These are phyloP conservation scores for Buddleja alternifolia DNA, from an alignment of 257 asterid genomes.

Conservation along the genomic window DNA sequence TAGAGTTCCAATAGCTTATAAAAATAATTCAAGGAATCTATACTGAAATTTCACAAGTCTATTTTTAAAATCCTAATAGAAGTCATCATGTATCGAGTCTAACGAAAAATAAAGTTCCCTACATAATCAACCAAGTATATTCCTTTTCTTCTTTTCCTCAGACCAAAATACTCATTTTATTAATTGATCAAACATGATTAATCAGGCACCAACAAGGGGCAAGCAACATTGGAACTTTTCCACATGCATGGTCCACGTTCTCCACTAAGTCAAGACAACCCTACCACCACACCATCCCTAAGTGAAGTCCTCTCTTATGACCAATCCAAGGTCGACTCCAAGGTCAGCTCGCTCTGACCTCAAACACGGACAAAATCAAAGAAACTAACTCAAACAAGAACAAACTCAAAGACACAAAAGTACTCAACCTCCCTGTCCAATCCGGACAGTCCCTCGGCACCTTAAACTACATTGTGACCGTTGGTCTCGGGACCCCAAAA, in stretches of 20 bases:
- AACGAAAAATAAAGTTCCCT: no score
- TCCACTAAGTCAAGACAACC: conserved; percentile 18
- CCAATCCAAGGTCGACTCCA: conserved; percentile 52
- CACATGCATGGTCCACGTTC: conserved; percentile 69
- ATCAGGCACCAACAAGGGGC: conserved; percentile 51
- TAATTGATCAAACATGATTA: neutral
- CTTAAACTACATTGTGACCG: conserved; percentile 61
- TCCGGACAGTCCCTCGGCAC: conserved; percentile 55
- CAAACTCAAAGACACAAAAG: conserved; percentile 27
- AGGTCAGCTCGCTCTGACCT: conserved; percentile 29
- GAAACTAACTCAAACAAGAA: neutral
- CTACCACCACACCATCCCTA: conserved; percentile 31
- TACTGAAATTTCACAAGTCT: no score
- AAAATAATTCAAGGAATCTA: no score
- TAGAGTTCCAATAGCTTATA: no score
- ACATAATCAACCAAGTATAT: no score
- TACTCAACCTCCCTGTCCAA: conserved; percentile 49
- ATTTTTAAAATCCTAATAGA: no score
- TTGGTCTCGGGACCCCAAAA: conserved; percentile 74
- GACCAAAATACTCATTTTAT: neutral
- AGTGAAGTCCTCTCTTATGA: conserved; percentile 56
- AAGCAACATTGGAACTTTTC: conserved; percentile 51
- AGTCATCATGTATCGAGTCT: no score
- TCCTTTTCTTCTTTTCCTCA: neutral
- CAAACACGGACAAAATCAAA: conserved; percentile 14